A percentile compares a stretch with the other conserved stretches of the same genome.
Conservation (phyloP, 2,329 filamentous ascomycete species). For the Penicillium olsonii region DNA sequence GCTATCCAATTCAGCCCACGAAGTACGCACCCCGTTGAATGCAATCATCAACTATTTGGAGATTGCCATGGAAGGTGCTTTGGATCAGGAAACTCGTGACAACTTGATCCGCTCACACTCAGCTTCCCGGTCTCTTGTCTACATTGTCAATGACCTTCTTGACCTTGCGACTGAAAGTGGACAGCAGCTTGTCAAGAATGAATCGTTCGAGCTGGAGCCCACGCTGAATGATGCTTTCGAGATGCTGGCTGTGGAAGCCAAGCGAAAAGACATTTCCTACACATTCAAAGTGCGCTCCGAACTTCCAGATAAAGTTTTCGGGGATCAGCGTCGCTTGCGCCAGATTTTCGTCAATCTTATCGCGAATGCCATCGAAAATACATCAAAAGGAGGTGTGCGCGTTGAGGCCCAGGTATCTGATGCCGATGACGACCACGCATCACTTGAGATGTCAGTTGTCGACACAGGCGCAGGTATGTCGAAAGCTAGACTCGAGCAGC, state of each 20-base stretch:
- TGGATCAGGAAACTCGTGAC: conserved; percentile 84
- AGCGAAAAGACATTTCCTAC: conserved; percentile 73
- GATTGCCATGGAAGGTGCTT: conserved; percentile 77
- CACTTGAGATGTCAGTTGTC: conserved; percentile 72
- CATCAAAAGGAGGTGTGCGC: conserved; percentile 64
- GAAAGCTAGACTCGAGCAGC: conserved; percentile 56
- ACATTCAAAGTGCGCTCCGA: conserved; percentile 67
- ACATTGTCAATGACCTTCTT: conserved; percentile 88
- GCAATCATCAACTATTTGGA: conserved; percentile 95
- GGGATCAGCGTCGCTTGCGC: conserved; percentile 75
- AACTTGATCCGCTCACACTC: conserved; percentile 83
- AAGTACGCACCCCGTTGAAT: conserved; percentile 86
- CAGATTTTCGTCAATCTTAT: conserved; percentile 81
- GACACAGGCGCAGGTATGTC: conserved; percentile 73
- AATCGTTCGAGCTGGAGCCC: conserved; percentile 70
- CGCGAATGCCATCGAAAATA: conserved; percentile 83
- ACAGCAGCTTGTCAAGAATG: conserved; percentile 69
- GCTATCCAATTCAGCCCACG: conserved; percentile 85
- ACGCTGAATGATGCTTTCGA: conserved; percentile 76
- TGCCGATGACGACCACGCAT: conserved; percentile 53
- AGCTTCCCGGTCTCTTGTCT: conserved; percentile 87
- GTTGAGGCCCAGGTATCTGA: conserved; percentile 65
- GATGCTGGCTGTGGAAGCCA: conserved; percentile 71
- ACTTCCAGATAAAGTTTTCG: conserved; percentile 68
- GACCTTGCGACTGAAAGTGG: conserved; percentile 79